Evolutionary conservation across 768 basidiomycete genomes (phyloP), one percentile per base, ranked within the genome.

Genomic region (Sporobolomyces roseus): DNA sequence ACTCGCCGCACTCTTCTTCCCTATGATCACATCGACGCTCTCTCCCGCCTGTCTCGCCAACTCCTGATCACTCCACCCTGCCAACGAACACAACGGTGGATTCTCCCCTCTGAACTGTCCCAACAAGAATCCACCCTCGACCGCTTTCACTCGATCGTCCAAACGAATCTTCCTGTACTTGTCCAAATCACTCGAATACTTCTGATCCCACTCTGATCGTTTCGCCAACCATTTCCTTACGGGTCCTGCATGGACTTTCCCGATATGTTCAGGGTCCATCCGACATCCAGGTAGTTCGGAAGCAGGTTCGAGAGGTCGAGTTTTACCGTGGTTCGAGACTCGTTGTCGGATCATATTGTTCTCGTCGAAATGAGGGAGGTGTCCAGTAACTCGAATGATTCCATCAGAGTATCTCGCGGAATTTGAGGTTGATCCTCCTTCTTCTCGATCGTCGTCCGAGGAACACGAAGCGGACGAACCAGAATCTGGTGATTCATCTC

Each of bases 321-420:
- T 80, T n/a, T 86, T 77, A 13, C 96, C 96, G 17, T 83, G 82
- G 0, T 86, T 89, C 1, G 88, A 87, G 30, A 98, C 86, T 27
- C 96, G 84, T 78, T 98, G 93, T 41, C 94, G 85, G 63, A 98
- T 90, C 87, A 98, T 96, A 33, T 82, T 80, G 48, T 51, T 27
- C 38, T 83, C 83, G 6, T 45, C 71, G 54, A 72, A 72, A 5
- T 48, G 36, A 3, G 71, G 71, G 1, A 68, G 59, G 27, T 61
- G 63, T 1, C 71, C 71, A 8, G 66, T 68, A 14, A 74, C 64
- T 3, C 36, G 49, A 33, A 73, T 38, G 10, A 43, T 58, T 3
- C 30, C 51, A 50, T 49, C 62, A 58, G 25, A 27, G 2, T 64
- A 61, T 13, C 41, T 35, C 19, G 46, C 8, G 30, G 43, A 38